These are phyloP conservation scores for Curvularia spicifera DNA, from an alignment of 2,329 filamentous ascomycete species.

Conservation along the genomic window DNA sequence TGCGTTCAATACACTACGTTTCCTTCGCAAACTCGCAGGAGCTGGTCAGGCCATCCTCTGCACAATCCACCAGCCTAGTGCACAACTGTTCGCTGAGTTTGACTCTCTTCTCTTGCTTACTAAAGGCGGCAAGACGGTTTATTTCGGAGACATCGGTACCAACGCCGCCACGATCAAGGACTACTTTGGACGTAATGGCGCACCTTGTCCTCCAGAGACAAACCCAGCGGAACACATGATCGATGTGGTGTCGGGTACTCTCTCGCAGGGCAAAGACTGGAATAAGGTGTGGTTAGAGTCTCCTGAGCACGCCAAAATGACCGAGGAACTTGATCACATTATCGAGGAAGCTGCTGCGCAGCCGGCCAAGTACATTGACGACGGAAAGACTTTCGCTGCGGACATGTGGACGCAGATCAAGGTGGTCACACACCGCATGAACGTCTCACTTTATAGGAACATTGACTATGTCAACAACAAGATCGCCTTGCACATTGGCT, in stretches of 20 bases:
- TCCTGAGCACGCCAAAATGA: background rate
- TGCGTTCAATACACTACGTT: conserved; percentile 82
- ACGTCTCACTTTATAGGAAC: background rate
- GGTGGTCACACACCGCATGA: conserved; percentile 5
- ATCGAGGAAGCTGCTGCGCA: background rate
- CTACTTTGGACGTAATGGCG: conserved; percentile 77
- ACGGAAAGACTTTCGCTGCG: background rate
- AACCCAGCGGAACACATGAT: conserved; percentile 84
- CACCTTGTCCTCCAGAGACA: conserved; percentile 66
- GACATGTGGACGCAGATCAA: conserved; percentile 1
- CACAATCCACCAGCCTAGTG: conserved; percentile 92
- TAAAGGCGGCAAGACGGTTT: conserved; percentile 74
- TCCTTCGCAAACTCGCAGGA: conserved; percentile 84
- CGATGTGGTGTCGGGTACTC: conserved; percentile 46
- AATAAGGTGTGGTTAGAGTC: conserved; percentile 3
- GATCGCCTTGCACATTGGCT: background rate
- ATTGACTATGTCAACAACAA: conserved; percentile 6
- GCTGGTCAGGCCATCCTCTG: conserved; percentile 81
- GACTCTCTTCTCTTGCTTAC: conserved; percentile 77
- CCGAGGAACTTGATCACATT: background rate
- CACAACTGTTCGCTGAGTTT: conserved; percentile 87
- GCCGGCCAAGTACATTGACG: background rate
- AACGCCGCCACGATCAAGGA: conserved; percentile 67
- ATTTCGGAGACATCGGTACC: conserved; percentile 77
- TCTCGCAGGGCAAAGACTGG: conserved; percentile 3